Conservation (phyloP, 1,284 basidiomycete species). For the Ceratobasidium papillatum region DNA sequence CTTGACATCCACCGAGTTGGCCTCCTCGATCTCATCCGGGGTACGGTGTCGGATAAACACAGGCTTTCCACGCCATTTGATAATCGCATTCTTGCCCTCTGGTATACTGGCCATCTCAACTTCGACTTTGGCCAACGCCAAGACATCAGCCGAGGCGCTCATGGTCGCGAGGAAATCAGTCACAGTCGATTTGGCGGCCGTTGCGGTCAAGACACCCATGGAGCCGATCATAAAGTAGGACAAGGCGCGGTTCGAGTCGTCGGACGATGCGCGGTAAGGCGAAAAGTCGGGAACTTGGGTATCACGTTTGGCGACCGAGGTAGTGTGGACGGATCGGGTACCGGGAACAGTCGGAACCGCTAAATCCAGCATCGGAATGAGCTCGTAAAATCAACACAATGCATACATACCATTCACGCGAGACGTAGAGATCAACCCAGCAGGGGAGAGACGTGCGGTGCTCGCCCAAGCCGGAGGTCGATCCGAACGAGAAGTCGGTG, state of each 20-base stretch:
- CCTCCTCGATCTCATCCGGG: conserved; percentile 91
- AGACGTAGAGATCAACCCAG: conserved; percentile 71
- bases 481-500: conserved; percentile 67
- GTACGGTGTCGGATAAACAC: conserved; percentile 99
- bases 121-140: conserved; percentile 98
- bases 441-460: conserved; percentile 60
- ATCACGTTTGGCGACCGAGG: conserved; percentile 57
- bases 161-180: conserved; percentile 96
- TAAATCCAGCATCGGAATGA: conserved; percentile 53
- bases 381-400: conserved; percentile 18
- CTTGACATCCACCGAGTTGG: conserved; percentile 86
- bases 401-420: conserved; percentile 71
- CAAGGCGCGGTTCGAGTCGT: conserved; percentile 80
- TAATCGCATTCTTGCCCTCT: conserved; percentile 97
- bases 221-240: conserved; percentile 99
- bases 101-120: conserved; percentile 92
- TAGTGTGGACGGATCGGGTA: conserved; percentile 75
- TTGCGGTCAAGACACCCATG: conserved; percentile 92
- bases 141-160: conserved; percentile 96
- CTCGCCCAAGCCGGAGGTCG: conserved; percentile 71
- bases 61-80: conserved; percentile 99
- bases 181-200: conserved; percentile 92
- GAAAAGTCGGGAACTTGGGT: conserved; percentile 89
- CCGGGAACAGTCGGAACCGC: conserved; percentile 67
- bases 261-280: conserved; percentile 78